Evolutionary conservation across 257 asterid genomes (phyloP).

Genomic region (Rauvolfia tetraphylla): DNA sequence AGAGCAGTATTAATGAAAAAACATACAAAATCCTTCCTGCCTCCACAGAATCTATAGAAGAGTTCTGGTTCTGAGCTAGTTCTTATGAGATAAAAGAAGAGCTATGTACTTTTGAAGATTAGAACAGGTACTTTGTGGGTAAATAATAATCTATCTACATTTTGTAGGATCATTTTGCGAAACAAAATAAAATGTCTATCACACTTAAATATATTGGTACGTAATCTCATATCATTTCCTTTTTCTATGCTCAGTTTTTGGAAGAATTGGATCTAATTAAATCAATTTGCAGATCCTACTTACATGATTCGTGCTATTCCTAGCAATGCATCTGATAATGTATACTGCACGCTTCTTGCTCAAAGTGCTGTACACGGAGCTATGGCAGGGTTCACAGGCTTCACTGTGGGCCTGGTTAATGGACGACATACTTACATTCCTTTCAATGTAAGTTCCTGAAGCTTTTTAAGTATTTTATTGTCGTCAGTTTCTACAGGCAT

Average conservation of each 20-base stretch:
- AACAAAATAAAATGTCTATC: conserved; percentile 23
- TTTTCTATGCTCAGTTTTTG: neutral
- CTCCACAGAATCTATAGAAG: neutral
- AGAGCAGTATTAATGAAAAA: neutral
- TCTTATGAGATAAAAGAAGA: neutral
- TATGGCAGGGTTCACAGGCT: conserved; percentile 52
- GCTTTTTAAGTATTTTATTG: neutral
- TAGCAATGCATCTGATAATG: conserved; percentile 55
- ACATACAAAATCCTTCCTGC: neutral
- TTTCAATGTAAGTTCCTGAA: conserved; percentile 35
- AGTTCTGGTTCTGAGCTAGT: neutral
- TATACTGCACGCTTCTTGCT: conserved; percentile 53
- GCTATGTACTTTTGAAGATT: neutral
- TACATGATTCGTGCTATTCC: conserved; percentile 60
- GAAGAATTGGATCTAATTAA: conserved; percentile 10
- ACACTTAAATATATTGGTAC: conserved; percentile 50
- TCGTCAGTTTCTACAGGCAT: neutral
- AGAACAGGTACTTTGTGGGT: conserved; percentile 1
- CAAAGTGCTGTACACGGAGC: conserved; percentile 60
- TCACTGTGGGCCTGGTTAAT: conserved; percentile 46
- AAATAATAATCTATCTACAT: conserved; percentile 21
- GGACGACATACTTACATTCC: conserved; percentile 51
- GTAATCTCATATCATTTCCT: conserved; percentile 6
- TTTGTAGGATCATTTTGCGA: conserved; percentile 42
- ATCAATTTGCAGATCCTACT: conserved; percentile 41